Base-by-base conservation (phyloP, 1,284 basidiomycete genomes). In the Anthracocystis setariae region DNA sequence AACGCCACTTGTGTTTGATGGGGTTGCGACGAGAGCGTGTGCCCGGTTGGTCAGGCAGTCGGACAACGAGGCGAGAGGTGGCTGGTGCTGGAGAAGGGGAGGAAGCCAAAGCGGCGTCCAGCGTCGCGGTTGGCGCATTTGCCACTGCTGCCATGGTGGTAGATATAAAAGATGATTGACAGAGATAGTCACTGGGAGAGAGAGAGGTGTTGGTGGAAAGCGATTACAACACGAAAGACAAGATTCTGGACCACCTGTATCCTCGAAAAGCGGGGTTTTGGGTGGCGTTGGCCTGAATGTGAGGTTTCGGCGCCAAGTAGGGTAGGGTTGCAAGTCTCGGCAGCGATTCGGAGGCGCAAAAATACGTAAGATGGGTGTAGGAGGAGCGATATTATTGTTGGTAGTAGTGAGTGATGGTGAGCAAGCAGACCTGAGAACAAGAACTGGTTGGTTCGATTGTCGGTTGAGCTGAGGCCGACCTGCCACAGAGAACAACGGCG, bases 1-100 rank as follows among this genome's bases (percentile, higher is more conserved):
- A 60, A 8, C 57, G 57, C 70, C 70, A 73, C 37, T 67, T 73
- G 52, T 52, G 54, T 43, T 64, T 73, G 55, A 72, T 33, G 1
- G 69, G 57, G 27, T 70, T 51, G 8, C 51, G 54, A 10, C 24
- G 43, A 8, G n/a, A n/a, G 27, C 44, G 35, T 17, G n/a, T 20
- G 8, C 43, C 23, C 15, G 47, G 18, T 18, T 48, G 27, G 7
- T 35, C 33, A 3, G 55, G 50, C 9, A 57, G 40, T 21, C 51
- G 54, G 12, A 68, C 25, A 21, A 52, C 39, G 2, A 53, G 53
- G 20, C 48, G 57, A 9, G 57, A 33, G 20, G 44, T 18, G 23
- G 8, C 33, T 12, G 33, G 43, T 4, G 44, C 18, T 21, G 46
- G 20, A 33, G 3, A 17, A 21, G 39, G 44, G 40, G 40, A 18